phyloP scores from a whole-genome alignment of 2,329 filamentous ascomycete genomes.

The Sclerotiophoma versabilis region DNA sequence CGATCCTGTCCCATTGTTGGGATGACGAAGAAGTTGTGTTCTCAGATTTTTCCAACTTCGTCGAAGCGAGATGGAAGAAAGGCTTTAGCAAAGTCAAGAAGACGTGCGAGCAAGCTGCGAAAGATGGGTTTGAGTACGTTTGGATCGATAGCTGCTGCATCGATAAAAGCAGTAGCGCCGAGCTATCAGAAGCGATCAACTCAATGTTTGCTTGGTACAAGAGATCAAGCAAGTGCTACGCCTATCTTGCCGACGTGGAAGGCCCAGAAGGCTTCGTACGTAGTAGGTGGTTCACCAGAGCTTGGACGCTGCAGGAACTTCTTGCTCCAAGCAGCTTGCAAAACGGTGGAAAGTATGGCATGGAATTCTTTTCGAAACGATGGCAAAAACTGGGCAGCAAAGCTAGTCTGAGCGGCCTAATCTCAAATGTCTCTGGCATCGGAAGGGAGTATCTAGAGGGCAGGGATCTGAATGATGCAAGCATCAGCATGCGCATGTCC shows the following conservation, averaged over 20 bases:
- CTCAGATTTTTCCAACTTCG: slow-evolving; percentile 20
- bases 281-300: slow-evolving; percentile 24
- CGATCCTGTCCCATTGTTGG: slow-evolving; percentile 30
- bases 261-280: background rate
- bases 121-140: slow-evolving; percentile 10
- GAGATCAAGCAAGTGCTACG: slow-evolving; percentile 21
- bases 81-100: slow-evolving; percentile 29
- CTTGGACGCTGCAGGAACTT: slow-evolving; percentile 31
- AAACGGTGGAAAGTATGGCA: background rate
- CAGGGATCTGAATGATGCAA: slow-evolving; percentile 4
- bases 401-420: background rate
- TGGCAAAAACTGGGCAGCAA: slow-evolving; percentile 20
- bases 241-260: slow-evolving; percentile 21
- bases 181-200: slow-evolving; percentile 26
- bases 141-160: slow-evolving; percentile 34
- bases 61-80: slow-evolving; percentile 13
- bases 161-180: slow-evolving; percentile 27
- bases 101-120: slow-evolving; percentile 13
- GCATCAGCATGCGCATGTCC: slow-evolving; percentile 27
- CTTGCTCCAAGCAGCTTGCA: slow-evolving; percentile 19
- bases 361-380: slow-evolving; percentile 18
- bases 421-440: slow-evolving; percentile 15
- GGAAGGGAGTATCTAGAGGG: slow-evolving; percentile 8
- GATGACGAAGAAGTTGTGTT: slow-evolving; percentile 21
- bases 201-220: slow-evolving; percentile 30